Conservation (phyloP, 139 green algal genomes). For the Micractinium conductrix region DNA sequence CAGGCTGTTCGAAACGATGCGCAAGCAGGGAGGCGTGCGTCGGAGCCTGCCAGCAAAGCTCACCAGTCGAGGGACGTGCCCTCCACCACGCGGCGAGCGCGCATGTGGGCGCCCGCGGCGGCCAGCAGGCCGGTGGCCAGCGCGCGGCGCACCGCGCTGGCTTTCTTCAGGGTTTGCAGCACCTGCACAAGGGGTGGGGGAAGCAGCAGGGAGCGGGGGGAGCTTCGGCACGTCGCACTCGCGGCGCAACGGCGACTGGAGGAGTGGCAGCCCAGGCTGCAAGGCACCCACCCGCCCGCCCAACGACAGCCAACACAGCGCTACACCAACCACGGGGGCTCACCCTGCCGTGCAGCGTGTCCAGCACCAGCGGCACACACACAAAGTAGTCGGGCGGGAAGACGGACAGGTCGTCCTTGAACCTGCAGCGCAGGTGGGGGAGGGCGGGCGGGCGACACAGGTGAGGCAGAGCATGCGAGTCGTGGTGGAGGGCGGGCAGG, state of each 20-base stretch:
- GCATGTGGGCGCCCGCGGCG: slow-evolving; percentile 57
- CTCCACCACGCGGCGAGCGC: slow-evolving; percentile 56
- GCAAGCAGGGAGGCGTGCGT: too few species aligned
- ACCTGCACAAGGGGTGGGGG: slow-evolving; percentile 51
- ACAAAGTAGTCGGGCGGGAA: slow-evolving; percentile 87
- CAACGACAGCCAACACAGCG: neutral
- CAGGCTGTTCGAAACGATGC: too few species aligned
- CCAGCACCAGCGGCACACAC: slow-evolving; percentile 93
- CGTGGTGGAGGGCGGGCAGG: neutral
- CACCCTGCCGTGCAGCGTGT: slow-evolving; percentile 82
- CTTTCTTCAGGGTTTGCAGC: slow-evolving; percentile 64
- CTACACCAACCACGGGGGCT: neutral
- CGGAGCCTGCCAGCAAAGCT: neutral
- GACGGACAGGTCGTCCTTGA: slow-evolving; percentile 81
- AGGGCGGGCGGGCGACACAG: neutral
- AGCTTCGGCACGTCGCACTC: neutral
- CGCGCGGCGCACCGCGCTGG: slow-evolving; percentile 42
- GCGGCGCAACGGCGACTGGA: too few species aligned
- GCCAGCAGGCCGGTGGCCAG: slow-evolving; percentile 68
- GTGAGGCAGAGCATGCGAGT: neutral
- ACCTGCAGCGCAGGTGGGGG: slow-evolving; percentile 8
- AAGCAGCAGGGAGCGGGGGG: neutral
- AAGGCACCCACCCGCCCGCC: neutral
- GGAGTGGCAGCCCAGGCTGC: neutral
- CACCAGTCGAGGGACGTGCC: slow-evolving; percentile 60